Percentiles rank a stretch among this genome's conserved stretches.
These are phyloP conservation scores for Fusarium pilosicola DNA, from an alignment of 2,329 filamentous ascomycete genomes.

Conservation along the genomic window DNA sequence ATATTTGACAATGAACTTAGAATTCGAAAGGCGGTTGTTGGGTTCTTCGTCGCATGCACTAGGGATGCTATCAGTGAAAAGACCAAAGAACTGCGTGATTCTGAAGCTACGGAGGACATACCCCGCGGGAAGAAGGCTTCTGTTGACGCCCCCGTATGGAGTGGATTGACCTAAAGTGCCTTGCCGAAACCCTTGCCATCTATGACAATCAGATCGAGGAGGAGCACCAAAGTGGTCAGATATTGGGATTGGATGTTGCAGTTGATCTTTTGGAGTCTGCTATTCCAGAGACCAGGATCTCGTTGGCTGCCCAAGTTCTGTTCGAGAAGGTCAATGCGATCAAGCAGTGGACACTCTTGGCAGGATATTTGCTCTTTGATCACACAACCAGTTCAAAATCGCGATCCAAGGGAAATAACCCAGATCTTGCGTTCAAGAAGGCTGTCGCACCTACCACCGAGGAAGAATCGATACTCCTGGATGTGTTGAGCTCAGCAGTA, in stretches of 20 bases:
- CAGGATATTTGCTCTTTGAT: slow-evolving; percentile 91
- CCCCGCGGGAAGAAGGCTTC: slow-evolving; percentile 78
- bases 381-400: slow-evolving; percentile 74
- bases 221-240: slow-evolving; percentile 61
- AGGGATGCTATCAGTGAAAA: slow-evolving; percentile 82
- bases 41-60: slow-evolving; percentile 90
- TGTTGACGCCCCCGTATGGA: slow-evolving; percentile 76
- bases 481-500: slow-evolving; percentile 85
- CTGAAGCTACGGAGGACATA: slow-evolving; percentile 77
- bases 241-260: slow-evolving; percentile 60
- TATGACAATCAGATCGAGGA: slow-evolving; percentile 79
- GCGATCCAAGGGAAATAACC: slow-evolving; percentile 61
- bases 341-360: slow-evolving; percentile 86
- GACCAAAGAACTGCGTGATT: slow-evolving; percentile 85
- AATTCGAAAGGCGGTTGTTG: slow-evolving; percentile 87
- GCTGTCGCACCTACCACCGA: slow-evolving; percentile 77
- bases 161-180: slow-evolving; percentile 92
- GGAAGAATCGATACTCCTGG: slow-evolving; percentile 87
- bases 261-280: slow-evolving; percentile 69
- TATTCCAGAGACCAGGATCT: slow-evolving; percentile 81
- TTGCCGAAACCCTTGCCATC: slow-evolving; percentile 82
- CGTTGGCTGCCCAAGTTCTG: slow-evolving; percentile 84
- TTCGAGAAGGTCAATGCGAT: slow-evolving; percentile 85
- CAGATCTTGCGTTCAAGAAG: slow-evolving; percentile 72
- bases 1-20: slow-evolving; percentile 88